Conservation (phyloP, 306 rosid genomes). For the Inga laurina region DNA sequence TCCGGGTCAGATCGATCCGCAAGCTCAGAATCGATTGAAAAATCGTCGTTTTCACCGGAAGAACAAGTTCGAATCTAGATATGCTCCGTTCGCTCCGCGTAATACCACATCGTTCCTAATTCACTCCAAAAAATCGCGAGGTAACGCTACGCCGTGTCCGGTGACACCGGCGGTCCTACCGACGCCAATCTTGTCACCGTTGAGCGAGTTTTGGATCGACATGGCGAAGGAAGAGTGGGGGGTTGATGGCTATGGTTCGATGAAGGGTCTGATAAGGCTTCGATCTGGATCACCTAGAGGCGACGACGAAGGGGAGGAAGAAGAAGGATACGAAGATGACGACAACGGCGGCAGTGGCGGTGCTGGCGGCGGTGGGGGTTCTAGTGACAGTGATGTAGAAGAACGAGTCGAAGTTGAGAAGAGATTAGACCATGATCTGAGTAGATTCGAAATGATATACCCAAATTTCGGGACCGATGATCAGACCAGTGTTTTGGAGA, state of each 20-base stretch:
- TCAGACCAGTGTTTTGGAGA: constrained; percentile 58
- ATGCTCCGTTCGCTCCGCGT: constrained; percentile 79
- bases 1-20: constrained; percentile 44
- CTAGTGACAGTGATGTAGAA: constrained; percentile 67
- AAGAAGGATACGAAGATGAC: constrained; percentile 10
- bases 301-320: constrained; percentile 31
- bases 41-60: constrained; percentile 58
- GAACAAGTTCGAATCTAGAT: constrained; percentile 53
- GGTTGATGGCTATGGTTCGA: constrained; percentile 79
- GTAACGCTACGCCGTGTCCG: constrained; percentile 65
- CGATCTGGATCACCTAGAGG: constrained; percentile 49
- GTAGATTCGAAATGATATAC: constrained; percentile 75
- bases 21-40: constrained; percentile 54
- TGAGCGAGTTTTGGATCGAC: constrained; percentile 62
- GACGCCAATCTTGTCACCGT: constrained; percentile 65
- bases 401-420: constrained; percentile 71
- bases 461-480: constrained; percentile 56
- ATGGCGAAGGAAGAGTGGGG: constrained; percentile 88
- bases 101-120: constrained; percentile 79
- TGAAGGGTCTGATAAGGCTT: constrained; percentile 81
- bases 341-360: not conserved
- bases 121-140: constrained; percentile 58
- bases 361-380: constrained; percentile 47
- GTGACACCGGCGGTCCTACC: constrained; percentile 70
- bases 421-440: constrained; percentile 65